Evolutionary conservation across 306 rosid genomes (phyloP).

Genomic region (Vigna hirtella): DNA sequence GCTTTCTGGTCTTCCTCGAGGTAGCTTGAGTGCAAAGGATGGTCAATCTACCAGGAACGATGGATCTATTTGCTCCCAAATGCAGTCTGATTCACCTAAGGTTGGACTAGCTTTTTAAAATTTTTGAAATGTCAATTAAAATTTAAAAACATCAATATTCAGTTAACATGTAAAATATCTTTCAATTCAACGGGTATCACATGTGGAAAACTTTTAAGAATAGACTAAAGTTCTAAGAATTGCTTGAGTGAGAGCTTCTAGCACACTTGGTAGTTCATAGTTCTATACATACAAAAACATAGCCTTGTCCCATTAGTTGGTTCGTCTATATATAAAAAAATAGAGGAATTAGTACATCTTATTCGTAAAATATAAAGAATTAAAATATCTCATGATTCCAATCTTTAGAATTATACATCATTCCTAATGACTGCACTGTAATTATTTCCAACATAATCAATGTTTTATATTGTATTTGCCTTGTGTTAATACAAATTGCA

Average conservation of each 20-base stretch:
- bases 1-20: conserved; percentile 76
- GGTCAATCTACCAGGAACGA: conserved; percentile 69
- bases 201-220: conserved; percentile 11
- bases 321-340: not conserved
- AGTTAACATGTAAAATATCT: conserved; percentile 11
- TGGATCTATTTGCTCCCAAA: conserved; percentile 81
- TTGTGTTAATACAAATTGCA: conserved; percentile 10
- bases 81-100: conserved; percentile 83
- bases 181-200: not conserved
- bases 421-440: not conserved
- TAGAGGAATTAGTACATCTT: not conserved
- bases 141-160: conserved; percentile 11
- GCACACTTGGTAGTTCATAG: not conserved
- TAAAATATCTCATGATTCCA: conserved; percentile 9
- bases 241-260: conserved; percentile 11
- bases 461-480: conserved; percentile 7
- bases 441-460: conserved; percentile 7
- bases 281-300: not conserved
- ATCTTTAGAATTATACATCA: conserved; percentile 14
- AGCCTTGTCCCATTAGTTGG: not conserved
- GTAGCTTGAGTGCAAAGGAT: conserved; percentile 74
- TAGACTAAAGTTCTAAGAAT: conserved; percentile 5
- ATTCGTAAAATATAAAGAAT: not conserved
- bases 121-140: conserved; percentile 9
- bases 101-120: conserved; percentile 51